These are phyloP conservation scores for Nephelium lappaceum DNA, from an alignment of 345 rosid genomes.

Conservation along the genomic window DNA sequence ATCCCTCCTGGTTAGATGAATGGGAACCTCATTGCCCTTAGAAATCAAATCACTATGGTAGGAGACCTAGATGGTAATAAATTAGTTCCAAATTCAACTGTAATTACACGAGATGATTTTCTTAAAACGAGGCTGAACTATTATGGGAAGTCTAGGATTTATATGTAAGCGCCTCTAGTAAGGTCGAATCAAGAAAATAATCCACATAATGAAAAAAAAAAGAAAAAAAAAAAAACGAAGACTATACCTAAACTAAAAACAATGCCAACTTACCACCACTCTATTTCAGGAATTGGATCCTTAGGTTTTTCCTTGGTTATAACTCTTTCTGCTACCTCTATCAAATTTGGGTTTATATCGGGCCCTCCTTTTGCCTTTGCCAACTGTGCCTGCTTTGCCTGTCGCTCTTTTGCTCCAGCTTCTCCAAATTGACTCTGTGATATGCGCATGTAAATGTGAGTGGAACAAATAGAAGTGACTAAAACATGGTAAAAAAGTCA, in stretches of 20 bases:
- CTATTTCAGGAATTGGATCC: slow-evolving; percentile 83
- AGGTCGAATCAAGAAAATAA: neutral
- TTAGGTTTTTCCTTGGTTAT: slow-evolving; percentile 74
- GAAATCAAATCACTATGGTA: neutral
- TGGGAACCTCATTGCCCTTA: neutral
- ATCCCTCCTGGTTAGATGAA: neutral
- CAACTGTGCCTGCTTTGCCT: slow-evolving; percentile 86
- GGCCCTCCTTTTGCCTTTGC: slow-evolving; percentile 82
- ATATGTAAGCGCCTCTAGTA: neutral
- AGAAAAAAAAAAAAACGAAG: neutral
- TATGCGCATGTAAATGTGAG: slow-evolving; percentile 23
- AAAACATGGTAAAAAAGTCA: neutral
- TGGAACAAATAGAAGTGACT: slow-evolving; percentile 10
- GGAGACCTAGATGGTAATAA: neutral
- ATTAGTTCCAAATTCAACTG: neutral
- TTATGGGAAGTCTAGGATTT: neutral
- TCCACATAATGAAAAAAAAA: neutral
- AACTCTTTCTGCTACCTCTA: slow-evolving; percentile 83
- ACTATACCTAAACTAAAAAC: neutral
- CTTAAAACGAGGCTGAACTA: neutral
- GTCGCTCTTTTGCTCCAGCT: slow-evolving; percentile 87
- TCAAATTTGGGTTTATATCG: slow-evolving; percentile 93
- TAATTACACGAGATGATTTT: too few relatives aligned
- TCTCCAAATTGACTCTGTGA: slow-evolving; percentile 92
- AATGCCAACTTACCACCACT: slow-evolving; percentile 83